Percentiles rank a stretch among this genome's conserved stretches.
These are phyloP conservation scores for Megacollybia marginata DNA, from an alignment of 768 basidiomycete genomes.

Conservation along the genomic window DNA sequence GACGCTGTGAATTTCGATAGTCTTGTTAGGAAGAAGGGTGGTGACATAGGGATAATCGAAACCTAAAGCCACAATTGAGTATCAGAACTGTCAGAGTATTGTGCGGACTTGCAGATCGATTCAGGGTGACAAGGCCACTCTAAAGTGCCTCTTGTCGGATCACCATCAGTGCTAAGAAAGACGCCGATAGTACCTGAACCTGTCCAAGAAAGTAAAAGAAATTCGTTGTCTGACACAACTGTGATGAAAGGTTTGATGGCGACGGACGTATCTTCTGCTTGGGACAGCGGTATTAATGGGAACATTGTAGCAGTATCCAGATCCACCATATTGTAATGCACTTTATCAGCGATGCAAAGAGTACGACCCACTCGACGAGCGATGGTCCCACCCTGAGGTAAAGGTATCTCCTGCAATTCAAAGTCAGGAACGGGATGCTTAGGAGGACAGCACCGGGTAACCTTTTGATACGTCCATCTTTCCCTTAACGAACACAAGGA, in stretches of 20 bases:
- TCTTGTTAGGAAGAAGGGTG: constrained; percentile 70
- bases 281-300: constrained; percentile 73
- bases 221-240: constrained; percentile 71
- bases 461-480: constrained; percentile 54
- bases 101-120: constrained; percentile 54
- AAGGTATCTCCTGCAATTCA: constrained; percentile 56
- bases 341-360: constrained; percentile 70
- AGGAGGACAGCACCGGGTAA: constrained; percentile 11
- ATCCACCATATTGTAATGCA: constrained; percentile 73
- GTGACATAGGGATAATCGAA: constrained; percentile 79
- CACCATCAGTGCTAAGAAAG: constrained; percentile 78
- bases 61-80: constrained; percentile 29
- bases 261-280: constrained; percentile 38
- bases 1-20: constrained; percentile 76
- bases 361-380: constrained; percentile 56
- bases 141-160: constrained; percentile 85
- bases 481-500: constrained; percentile 62
- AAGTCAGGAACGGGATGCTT: neutral
- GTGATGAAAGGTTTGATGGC: constrained; percentile 64
- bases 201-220: constrained; percentile 80
- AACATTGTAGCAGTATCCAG: constrained; percentile 63
- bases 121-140: constrained; percentile 79
- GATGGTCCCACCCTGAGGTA: constrained; percentile 47
- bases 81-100: neutral
- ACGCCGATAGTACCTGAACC: constrained; percentile 77